Base-by-base conservation (phyloP, 2,329 filamentous ascomycete species). In the Neurospora crassa region DNA sequence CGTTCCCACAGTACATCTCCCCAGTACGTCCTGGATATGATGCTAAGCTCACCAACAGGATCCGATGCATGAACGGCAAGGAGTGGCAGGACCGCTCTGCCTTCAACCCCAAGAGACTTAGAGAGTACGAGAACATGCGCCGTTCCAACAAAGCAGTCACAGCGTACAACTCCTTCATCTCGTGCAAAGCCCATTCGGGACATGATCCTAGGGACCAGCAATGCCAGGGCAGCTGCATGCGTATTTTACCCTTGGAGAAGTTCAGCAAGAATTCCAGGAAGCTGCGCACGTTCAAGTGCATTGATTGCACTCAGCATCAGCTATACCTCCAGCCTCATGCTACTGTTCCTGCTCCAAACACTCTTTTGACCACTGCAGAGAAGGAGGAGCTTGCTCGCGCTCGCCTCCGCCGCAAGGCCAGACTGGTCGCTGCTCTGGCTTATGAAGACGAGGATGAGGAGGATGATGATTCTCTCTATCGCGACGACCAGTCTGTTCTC, bases 101-200 rank as follows among this genome's bases (percentile, higher is more conserved):
- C 4, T 81, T 78, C 72, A 80, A 79, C 8, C 74, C 76, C 5
- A 78, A 72, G 1, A 77, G 79, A 71, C 74, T 80, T 0, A 68
- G 72, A 3, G 78, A 77, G 29, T 81, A 76, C 72, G 29, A 71
- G 7, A 72, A 72, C n/a, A 67, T 67, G 8, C 72, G 73, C 42
- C 69, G 70, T 7, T 24, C 16, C 8, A 71, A 74, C 1, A 70
- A 67, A 2, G 71, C 74, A 14, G 8, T 63, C 53, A 77, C 73
- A 0, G 73, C 77, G 0, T 69, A 59, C 37, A 74, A 75, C 7
- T 75, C 79, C 6, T 74, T 74, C 0, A 74, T 81, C 29, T 73
- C 76, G 3, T 81, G 80, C 74, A 72, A 76, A 6, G 68, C 70
- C 1, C 80, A 81, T 67, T 74, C 73, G 0, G 70, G 71, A 8